Conservation (phyloP, 805 yeast species). For the Saturnispora dispora region DNA sequence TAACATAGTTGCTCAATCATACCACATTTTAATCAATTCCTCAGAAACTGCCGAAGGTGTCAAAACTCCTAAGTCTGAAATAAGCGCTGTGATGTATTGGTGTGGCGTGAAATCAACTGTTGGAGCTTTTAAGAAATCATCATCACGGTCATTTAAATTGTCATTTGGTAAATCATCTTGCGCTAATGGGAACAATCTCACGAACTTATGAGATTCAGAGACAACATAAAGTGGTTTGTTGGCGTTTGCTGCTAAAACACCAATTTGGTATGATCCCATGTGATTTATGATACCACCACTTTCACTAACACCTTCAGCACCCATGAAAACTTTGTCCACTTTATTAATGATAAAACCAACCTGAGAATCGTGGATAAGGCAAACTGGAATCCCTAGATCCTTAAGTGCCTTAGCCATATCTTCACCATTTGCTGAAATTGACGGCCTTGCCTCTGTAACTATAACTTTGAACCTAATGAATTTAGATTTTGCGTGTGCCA, state of each 20-base stretch:
- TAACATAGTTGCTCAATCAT: constrained; percentile 43
- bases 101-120: constrained; percentile 91
- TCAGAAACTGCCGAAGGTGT: constrained; percentile 99
- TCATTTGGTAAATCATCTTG: constrained; percentile 74
- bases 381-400: constrained; percentile 72
- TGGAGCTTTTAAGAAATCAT: constrained; percentile 36
- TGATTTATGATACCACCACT: constrained; percentile 96
- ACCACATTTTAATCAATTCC: constrained; percentile 97
- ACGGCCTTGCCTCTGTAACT: constrained; percentile 89
- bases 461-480: constrained; percentile 79
- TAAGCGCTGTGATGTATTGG: constrained; percentile 87
- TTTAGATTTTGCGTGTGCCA: constrained; percentile 67
- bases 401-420: constrained; percentile 62
- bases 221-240: constrained; percentile 92
- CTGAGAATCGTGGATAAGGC: constrained; percentile 82
- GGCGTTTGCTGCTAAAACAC: constrained; percentile 82
- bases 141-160: constrained; percentile 19
- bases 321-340: constrained; percentile 88
- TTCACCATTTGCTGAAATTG: constrained; percentile 70
- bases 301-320: constrained; percentile 99
- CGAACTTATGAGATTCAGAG: constrained; percentile 92
- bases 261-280: constrained; percentile 90
- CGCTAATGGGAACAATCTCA: constrained; percentile 87
- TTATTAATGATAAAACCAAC: constrained; percentile 88
- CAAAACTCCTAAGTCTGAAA: constrained; percentile 92